Percentiles rank a stretch among this genome's conserved stretches.
phyloP scores from a whole-genome alignment of 352 stramenopile species.

The Phytophthora kernoviae region DNA sequence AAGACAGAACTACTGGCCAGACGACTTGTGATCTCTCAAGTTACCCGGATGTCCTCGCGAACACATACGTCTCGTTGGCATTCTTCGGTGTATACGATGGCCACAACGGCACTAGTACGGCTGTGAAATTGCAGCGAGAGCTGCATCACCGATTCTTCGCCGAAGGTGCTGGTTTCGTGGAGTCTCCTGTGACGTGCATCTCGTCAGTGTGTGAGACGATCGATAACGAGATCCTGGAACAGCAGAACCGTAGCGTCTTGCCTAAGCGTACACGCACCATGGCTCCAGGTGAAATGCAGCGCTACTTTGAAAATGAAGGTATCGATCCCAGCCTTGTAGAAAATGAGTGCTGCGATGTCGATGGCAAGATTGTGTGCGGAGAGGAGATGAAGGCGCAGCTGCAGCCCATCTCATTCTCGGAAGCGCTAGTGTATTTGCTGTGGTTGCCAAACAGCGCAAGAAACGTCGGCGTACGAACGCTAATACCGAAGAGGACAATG shows the following conservation, averaged over 20 bases:
- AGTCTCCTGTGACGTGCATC: conserved; percentile 60
- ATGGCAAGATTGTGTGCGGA: conserved; percentile 35
- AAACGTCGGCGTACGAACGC: conserved; percentile 27
- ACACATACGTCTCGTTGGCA: conserved; percentile 54
- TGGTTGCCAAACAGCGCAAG: conserved; percentile 57
- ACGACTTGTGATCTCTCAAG: conserved; percentile 47
- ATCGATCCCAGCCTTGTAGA: conserved; percentile 25
- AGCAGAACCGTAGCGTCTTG: conserved; percentile 72
- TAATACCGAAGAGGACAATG: conserved; percentile 8
- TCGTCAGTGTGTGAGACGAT: conserved; percentile 58
- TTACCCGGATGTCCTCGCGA: conserved; percentile 41
- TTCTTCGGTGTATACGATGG: conserved; percentile 91
- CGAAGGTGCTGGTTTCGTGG: conserved; percentile 53
- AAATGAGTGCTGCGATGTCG: conserved; percentile 50
- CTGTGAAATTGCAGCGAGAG: conserved; percentile 74
- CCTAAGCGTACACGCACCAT: conserved; percentile 72
- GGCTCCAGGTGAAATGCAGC: conserved; percentile 38
- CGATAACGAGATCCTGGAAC: conserved; percentile 78
- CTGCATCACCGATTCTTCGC: conserved; percentile 80
- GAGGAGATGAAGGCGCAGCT: conserved; percentile 57
- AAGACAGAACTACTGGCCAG: conserved; percentile 75
- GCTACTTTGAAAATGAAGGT: conserved; percentile 17
- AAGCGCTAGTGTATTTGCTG: conserved; percentile 65
- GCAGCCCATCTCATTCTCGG: conserved; percentile 87
- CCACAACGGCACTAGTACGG: conserved; percentile 86